Base-by-base conservation (phyloP, 2,329 filamentous ascomycete species). In the Colletotrichum chrysophilum region DNA sequence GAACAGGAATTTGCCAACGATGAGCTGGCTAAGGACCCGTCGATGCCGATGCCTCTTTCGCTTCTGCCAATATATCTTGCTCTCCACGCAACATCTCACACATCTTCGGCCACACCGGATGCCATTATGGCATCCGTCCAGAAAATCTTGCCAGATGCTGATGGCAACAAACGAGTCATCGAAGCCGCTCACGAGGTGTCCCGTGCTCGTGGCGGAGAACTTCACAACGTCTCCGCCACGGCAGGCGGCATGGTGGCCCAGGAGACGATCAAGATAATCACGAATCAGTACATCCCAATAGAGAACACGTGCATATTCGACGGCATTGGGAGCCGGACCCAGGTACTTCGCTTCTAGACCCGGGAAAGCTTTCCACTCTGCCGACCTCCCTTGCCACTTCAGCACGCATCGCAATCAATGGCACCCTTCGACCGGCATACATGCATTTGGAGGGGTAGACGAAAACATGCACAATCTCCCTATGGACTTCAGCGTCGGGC, bases 211-310 rank as follows among this genome's bases (percentile, higher is more conserved):
- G 95, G 95, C 32, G 94, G 93, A 70, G 97, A 99, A 84, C 87
- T 99, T 75, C 97, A 99, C 87, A 98, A 98, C 82, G 94, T 97
- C 71, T 94, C 96, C 36, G 93, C 96, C 30, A 86, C 98, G 71
- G 94, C 93, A 2, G 97, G 97, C 34, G 97, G 97, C 4, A 94
- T 99, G 87, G 94, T 97, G 64, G 95, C 96, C n/a, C 97, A 99
- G 85, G 97, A 99, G 86, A 92, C 96, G 77, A 97, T 99, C 86
- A 99, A 99, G 84, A 91, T 96, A 74, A 91, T 94, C 80, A 94
- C 93, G 14, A 92, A 92, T 81, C 93, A 94, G 85, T 94, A 94
- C 84, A 88, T 94, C 58, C 92, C 93, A 28, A 90, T 94, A 77
- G 92, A 94, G 79, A 93, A 94, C 83, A 93, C 91, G 18, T 94